A percentile compares a stretch with the other conserved stretches of the same genome.
phyloP scores from a whole-genome alignment of 768 basidiomycete species.

The Hemileccinum impolitum region DNA sequence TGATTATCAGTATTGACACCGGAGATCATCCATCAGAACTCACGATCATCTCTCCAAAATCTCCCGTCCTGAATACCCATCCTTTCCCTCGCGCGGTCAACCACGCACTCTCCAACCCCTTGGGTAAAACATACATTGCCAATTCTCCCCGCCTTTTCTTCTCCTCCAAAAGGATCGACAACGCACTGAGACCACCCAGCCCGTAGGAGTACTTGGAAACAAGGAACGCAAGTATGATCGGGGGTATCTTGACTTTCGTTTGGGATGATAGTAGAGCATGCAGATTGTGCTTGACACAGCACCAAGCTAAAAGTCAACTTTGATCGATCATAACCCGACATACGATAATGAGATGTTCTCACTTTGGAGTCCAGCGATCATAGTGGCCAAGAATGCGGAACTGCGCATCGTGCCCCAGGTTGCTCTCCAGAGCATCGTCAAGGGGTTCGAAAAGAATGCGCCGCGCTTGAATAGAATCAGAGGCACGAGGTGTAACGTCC shows the following conservation, averaged over 20 bases:
- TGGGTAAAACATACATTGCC: slow-evolving; percentile 89
- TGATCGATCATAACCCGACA: not conserved
- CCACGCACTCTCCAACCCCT: slow-evolving; percentile 91
- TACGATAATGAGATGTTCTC: slow-evolving; percentile 15
- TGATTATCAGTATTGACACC: slow-evolving; percentile 8
- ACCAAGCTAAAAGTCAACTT: slow-evolving; percentile 41
- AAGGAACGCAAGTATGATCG: slow-evolving; percentile 51
- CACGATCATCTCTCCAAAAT: slow-evolving; percentile 65
- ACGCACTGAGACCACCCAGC: slow-evolving; percentile 67
- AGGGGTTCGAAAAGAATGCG: slow-evolving; percentile 62
- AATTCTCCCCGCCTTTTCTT: slow-evolving; percentile 84
- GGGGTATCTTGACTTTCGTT: slow-evolving; percentile 36
- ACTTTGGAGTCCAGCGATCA: slow-evolving; percentile 83
- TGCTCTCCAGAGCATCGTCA: slow-evolving; percentile 60
- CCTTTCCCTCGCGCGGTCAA: slow-evolving; percentile 70
- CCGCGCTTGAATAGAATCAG: slow-evolving; percentile 77
- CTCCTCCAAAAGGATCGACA: slow-evolving; percentile 85
- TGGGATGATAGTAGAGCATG: slow-evolving; percentile 48
- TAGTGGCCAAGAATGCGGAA: slow-evolving; percentile 82
- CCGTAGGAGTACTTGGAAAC: slow-evolving; percentile 71
- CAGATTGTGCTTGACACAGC: slow-evolving; percentile 64
- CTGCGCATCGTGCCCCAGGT: slow-evolving; percentile 74
- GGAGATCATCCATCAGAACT: slow-evolving; percentile 25
- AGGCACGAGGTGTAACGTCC: slow-evolving; percentile 87
- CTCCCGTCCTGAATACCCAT: slow-evolving; percentile 67